These are phyloP conservation scores for Lachnellula occidentalis DNA, from an alignment of 2,329 filamentous ascomycete genomes.

Conservation along the genomic window DNA sequence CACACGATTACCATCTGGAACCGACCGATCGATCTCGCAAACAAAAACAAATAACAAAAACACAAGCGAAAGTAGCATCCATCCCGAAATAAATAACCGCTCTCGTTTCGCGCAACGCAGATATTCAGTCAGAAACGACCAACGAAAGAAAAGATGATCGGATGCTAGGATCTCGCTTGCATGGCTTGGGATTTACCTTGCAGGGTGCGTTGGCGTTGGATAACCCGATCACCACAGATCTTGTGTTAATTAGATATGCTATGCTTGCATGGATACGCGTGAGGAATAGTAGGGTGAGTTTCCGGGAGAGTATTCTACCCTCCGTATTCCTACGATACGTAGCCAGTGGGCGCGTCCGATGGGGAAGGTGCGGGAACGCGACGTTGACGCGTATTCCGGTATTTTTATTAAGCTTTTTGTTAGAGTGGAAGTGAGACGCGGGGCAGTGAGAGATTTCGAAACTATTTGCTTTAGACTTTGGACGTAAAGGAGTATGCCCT, in stretches of 20 bases:
- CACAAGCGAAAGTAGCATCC: not conserved
- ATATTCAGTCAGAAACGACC: not conserved
- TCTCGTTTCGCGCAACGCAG: too few relatives aligned
- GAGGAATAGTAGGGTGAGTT: not conserved
- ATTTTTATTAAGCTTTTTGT: not conserved
- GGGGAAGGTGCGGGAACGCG: not conserved
- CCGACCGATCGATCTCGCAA: not conserved
- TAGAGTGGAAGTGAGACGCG: not conserved
- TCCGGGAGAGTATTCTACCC: not conserved
- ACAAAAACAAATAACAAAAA: not conserved
- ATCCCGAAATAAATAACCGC: too few relatives aligned
- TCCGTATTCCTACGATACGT: too few relatives aligned
- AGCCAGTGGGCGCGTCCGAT: not conserved
- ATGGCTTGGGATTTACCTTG: constrained; percentile 12
- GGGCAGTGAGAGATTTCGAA: too few relatives aligned
- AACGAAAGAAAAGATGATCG: constrained; percentile 2
- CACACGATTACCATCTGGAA: too few relatives aligned
- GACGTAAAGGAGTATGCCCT: too few relatives aligned
- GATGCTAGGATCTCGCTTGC: constrained; percentile 5
- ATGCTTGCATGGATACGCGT: constrained; percentile 1
- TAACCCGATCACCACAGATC: constrained; percentile 13
- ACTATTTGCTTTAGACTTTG: too few relatives aligned
- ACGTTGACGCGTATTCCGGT: constrained; percentile 1
- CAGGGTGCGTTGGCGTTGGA: constrained; percentile 1
- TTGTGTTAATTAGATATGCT: not conserved